Base-by-base conservation (phyloP, 2,329 filamentous ascomycete species). In the Colletotrichum chrysophilum region DNA sequence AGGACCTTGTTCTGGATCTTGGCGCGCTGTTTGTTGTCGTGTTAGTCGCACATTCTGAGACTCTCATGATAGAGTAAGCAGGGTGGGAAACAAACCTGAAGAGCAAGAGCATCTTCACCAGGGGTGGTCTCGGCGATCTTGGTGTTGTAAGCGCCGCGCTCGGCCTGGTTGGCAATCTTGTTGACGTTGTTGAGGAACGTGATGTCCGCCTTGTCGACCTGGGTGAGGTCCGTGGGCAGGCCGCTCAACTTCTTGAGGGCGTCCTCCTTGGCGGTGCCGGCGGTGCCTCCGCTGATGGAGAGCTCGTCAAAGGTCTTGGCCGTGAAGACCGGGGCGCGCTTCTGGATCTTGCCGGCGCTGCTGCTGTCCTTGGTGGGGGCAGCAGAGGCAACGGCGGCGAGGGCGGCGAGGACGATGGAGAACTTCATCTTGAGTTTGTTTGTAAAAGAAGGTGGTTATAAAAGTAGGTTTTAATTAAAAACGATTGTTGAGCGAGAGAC, bases 1-100 rank as follows among this genome's bases (percentile, higher is more conserved):
- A 91, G 81, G 16, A 91, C 88, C 84, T 91, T 91, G 86, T 91
- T 91, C 87, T 90, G 90, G 74, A 88, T 91, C 84, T 91, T 91
- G 80, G 88, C 89, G 71, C 86, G 85, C 86, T 88, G 68, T 36
- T 38, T 7, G 7, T n/a, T n/a, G 14, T 5, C 6, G 24, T 18
- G 69, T 72, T 28, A 56, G 55, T 36, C 8, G 18, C 9, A 7
- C 13, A 4, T 16, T 48, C 24, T 21, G 48, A 38, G 36, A 8
- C 36, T 18, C 36, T 9, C 14, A 38, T 18, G 4, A 4, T 2
- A 18, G 4, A 38, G 34, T 38, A 16, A 38, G 36, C 8, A 10
- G 16, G 14, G 14, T 7, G 32, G 8, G 18, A 30, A 28, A 28
- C 78, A 62, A 78, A 85, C 86, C 83, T 89, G 83, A 18, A 91